Percentiles rank a stretch among this genome's conserved stretches.
Evolutionary conservation across 495 filamentous ascomycete species (phyloP).

Genomic region (Penicillium waksmanii): DNA sequence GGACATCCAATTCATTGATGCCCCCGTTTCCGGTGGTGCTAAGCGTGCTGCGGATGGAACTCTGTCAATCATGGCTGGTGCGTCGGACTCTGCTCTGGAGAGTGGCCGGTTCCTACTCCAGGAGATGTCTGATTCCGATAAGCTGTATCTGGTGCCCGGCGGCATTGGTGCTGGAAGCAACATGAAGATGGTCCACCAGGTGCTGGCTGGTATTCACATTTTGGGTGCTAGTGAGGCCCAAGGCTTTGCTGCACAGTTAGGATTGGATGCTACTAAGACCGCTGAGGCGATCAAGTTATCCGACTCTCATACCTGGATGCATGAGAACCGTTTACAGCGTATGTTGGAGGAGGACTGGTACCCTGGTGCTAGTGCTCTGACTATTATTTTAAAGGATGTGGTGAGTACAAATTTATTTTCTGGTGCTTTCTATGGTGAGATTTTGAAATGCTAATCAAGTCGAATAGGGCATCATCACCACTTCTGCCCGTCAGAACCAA

Average conservation of each 20-base stretch:
- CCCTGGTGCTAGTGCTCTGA: slow-evolving; percentile 66
- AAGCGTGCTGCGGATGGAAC: slow-evolving; percentile 74
- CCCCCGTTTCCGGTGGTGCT: slow-evolving; percentile 79
- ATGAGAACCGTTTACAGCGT: slow-evolving; percentile 71
- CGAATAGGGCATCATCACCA: slow-evolving; percentile 69
- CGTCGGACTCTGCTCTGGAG: slow-evolving; percentile 56
- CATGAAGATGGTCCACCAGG: slow-evolving; percentile 87
- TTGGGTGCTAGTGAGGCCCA: slow-evolving; percentile 71
- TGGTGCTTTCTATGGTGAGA: neutral
- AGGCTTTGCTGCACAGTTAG: slow-evolving; percentile 70
- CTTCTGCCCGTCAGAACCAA: slow-evolving; percentile 58
- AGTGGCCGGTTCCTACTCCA: slow-evolving; percentile 63
- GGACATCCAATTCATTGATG: slow-evolving; percentile 73
- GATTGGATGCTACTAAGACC: slow-evolving; percentile 61
- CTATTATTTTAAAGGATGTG: slow-evolving; percentile 81
- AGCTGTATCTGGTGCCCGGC: slow-evolving; percentile 74
- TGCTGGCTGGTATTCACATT: slow-evolving; percentile 78
- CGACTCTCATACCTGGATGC: slow-evolving; percentile 79
- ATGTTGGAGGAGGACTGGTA: slow-evolving; percentile 71
- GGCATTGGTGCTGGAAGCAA: slow-evolving; percentile 80
- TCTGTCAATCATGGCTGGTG: slow-evolving; percentile 81
- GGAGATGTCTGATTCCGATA: slow-evolving; percentile 61
- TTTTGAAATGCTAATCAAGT: slow-evolving; percentile 14
- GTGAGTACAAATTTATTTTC: slow-evolving; percentile 32
- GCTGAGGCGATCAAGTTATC: slow-evolving; percentile 60